phyloP scores from a whole-genome alignment of 1,139 yeast genomes.

The Candida pseudoviswanathii region DNA sequence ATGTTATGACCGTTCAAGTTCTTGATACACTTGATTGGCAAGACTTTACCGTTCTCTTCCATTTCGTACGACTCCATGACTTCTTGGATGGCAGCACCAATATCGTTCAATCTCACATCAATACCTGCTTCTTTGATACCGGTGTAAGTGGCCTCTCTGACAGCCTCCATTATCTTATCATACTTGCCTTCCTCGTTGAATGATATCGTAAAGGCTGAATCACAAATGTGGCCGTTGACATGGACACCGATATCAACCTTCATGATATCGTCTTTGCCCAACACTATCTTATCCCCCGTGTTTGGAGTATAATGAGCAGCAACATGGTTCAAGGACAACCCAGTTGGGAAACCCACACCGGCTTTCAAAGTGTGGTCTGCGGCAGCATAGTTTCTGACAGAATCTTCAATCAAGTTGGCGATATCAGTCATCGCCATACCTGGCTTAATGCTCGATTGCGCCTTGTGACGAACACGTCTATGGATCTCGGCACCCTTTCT shows the following conservation, averaged over 20 bases:
- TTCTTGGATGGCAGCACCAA: constrained; percentile 95
- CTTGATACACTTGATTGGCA: constrained; percentile 85
- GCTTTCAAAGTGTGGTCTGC: constrained; percentile 67
- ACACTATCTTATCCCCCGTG: constrained; percentile 83
- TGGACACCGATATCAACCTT: constrained; percentile 98
- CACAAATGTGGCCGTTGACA: constrained; percentile 92
- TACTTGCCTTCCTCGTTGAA: constrained; percentile 71
- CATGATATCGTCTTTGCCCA: constrained; percentile 88
- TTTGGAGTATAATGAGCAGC: constrained; percentile 99
- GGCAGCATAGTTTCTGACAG: constrained; percentile 73
- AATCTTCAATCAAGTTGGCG: constrained; percentile 86
- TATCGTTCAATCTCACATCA: constrained; percentile 91
- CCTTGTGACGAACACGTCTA: constrained; percentile 83
- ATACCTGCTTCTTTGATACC: constrained; percentile 94
- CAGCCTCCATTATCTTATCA: constrained; percentile 80
- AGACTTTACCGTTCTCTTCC: constrained; percentile 82
- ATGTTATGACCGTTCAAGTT: constrained; percentile 95
- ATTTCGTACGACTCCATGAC: constrained; percentile 96
- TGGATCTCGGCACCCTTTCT: constrained; percentile 97
- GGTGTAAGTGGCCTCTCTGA: constrained; percentile 88
- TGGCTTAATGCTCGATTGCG: constrained; percentile 74
- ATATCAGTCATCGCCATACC: constrained; percentile 92
- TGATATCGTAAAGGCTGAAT: constrained; percentile 92
- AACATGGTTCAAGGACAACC: constrained; percentile 86
- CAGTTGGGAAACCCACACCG: constrained; percentile 98